These are phyloP conservation scores for Sugiyamaella lignohabitans DNA, from an alignment of 805 yeast species.

Conservation along the genomic window DNA sequence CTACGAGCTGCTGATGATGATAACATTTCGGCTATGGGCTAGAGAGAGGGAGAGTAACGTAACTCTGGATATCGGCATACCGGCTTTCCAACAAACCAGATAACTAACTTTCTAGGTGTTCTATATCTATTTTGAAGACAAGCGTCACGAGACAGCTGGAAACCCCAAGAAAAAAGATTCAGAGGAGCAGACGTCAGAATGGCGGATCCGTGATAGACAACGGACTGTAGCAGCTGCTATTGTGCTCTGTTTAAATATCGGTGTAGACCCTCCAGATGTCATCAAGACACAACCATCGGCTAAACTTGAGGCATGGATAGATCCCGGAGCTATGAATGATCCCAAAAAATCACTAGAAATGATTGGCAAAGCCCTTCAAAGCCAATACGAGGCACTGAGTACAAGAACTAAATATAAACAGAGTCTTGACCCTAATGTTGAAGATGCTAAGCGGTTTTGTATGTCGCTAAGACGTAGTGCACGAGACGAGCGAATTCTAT, in stretches of 20 bases:
- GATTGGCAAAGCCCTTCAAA: conserved; percentile 80
- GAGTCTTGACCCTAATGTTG: conserved; percentile 89
- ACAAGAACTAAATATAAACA: conserved; percentile 85
- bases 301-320: conserved; percentile 85
- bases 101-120: conserved; percentile 40
- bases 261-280: conserved; percentile 96
- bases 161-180: conserved; percentile 49
- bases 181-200: conserved; percentile 59
- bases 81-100: neutral
- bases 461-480: conserved; percentile 83
- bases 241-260: conserved; percentile 81
- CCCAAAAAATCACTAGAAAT: conserved; percentile 86
- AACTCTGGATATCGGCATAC: too few relatives aligned
- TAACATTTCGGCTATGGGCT: too few relatives aligned
- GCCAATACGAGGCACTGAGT: conserved; percentile 84
- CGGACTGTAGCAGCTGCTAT: conserved; percentile 91
- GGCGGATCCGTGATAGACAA: conserved; percentile 91
- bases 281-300: conserved; percentile 92
- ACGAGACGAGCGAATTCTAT: conserved; percentile 84
- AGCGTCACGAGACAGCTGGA: conserved; percentile 86
- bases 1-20: too few relatives aligned
- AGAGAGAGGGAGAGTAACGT: too few relatives aligned
- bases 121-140: conserved; percentile 81
- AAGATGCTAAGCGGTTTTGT: conserved; percentile 88
- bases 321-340: conserved; percentile 74